phyloP scores from a whole-genome alignment of 1,284 basidiomycete species.

The Boletus subluridellus region DNA sequence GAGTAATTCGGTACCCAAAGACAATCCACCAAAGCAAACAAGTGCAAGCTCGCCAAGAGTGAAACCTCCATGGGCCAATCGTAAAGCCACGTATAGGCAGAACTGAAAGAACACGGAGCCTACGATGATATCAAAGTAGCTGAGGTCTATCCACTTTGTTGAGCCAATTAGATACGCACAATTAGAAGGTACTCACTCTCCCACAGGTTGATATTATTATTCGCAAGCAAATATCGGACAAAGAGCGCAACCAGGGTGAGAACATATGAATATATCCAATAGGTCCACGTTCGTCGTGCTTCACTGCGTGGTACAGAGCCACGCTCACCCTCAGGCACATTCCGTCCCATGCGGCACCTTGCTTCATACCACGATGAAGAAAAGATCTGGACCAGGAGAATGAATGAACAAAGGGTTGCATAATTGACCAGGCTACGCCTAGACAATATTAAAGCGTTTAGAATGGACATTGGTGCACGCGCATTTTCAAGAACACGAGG shows the following conservation, averaged over 20 bases:
- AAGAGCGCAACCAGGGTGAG: conserved; percentile 49
- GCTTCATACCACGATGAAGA: conserved; percentile 72
- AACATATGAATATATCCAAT: conserved; percentile 56
- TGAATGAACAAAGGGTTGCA: conserved; percentile 73
- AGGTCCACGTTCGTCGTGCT: conserved; percentile 56
- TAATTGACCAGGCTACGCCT: conserved; percentile 76
- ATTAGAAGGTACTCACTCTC: conserved; percentile 48
- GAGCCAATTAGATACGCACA: background rate
- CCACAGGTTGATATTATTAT: conserved; percentile 55
- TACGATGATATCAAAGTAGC: conserved; percentile 72
- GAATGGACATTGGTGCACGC: conserved; percentile 40
- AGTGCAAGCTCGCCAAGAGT: conserved; percentile 92
- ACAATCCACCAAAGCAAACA: conserved; percentile 84
- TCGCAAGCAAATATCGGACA: conserved; percentile 46
- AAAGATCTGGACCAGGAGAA: conserved; percentile 73
- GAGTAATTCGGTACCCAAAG: conserved; percentile 80
- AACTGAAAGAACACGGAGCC: conserved; percentile 87
- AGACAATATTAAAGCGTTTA: conserved; percentile 65
- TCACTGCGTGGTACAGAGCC: conserved; percentile 75
- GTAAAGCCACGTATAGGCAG: conserved; percentile 83
- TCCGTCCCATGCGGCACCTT: conserved; percentile 42
- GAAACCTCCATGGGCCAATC: conserved; percentile 89
- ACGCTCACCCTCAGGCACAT: conserved; percentile 59
- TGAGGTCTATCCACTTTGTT: conserved; percentile 56
- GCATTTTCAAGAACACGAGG: conserved; percentile 51